These are phyloP conservation scores for Saccharomyces pastorianus DNA, from an alignment of 1,139 yeast genomes.

Conservation along the genomic window DNA sequence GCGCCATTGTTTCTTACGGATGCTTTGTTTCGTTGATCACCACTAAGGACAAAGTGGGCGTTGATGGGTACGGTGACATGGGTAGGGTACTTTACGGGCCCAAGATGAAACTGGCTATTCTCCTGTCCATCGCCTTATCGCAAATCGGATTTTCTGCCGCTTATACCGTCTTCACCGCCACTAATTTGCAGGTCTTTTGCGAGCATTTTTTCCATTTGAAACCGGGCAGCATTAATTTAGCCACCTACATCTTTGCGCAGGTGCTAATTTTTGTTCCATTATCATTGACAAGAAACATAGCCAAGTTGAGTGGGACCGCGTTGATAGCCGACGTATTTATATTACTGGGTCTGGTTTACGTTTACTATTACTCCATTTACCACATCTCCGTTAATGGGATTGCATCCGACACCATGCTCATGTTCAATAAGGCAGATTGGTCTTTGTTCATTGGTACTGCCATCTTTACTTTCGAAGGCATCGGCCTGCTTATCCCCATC, in stretches of 20 bases:
- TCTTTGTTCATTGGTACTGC: constrained; percentile 89
- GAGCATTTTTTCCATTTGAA: constrained; percentile 29
- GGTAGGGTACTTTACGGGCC: constrained; percentile 71
- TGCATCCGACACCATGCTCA: constrained; percentile 41
- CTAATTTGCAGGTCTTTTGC: constrained; percentile 60
- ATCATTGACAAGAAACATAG: constrained; percentile 78
- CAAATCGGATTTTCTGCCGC: constrained; percentile 95
- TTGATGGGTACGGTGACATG: constrained; percentile 80
- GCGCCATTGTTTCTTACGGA: constrained; percentile 74
- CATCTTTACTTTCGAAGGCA: constrained; percentile 93
- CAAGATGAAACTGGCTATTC: constrained; percentile 58
- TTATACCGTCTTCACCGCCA: constrained; percentile 86
- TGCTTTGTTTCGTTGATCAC: constrained; percentile 71
- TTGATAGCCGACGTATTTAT: constrained; percentile 83
- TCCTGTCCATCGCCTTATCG: constrained; percentile 71
- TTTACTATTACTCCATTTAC: constrained; percentile 60
- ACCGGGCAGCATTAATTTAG: constrained; percentile 11
- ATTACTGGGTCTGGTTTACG: constrained; percentile 71
- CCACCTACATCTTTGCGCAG: constrained; percentile 48
- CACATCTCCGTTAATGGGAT: constrained; percentile 50
- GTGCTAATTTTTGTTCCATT: constrained; percentile 67
- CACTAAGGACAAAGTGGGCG: constrained; percentile 40
- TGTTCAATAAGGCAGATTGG: constrained; percentile 65
- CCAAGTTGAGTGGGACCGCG: constrained; percentile 82
- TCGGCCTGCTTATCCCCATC: constrained; percentile 87